Evolutionary conservation across 2,329 filamentous ascomycete genomes (phyloP).

Genomic region (Verticillium nonalfalfae): DNA sequence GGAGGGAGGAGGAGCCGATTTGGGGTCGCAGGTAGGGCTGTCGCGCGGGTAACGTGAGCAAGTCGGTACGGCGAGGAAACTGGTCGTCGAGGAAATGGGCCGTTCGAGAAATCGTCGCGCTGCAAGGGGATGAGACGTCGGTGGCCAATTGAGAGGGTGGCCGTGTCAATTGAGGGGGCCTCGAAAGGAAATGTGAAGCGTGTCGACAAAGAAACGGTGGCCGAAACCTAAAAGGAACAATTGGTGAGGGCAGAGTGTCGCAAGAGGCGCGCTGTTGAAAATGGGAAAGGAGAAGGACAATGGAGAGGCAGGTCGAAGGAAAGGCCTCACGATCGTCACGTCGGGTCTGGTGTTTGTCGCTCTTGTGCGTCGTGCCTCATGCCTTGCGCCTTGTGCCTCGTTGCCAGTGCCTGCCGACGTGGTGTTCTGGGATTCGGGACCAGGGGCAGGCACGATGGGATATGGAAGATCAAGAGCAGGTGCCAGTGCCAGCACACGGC

Average conservation of each 20-base stretch:
- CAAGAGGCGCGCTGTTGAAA: background rate
- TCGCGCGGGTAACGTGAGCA: background rate
- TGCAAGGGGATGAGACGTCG: background rate
- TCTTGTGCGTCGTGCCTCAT: background rate
- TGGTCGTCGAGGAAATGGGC: background rate
- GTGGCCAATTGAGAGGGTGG: background rate
- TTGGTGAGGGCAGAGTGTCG: background rate
- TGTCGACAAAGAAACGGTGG: background rate
- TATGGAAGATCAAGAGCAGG: background rate
- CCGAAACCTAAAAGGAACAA: background rate
- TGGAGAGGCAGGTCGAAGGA: background rate
- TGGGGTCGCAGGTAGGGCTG: background rate
- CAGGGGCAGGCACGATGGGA: background rate
- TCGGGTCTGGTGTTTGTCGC: background rate
- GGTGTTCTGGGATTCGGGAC: background rate
- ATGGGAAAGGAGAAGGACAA: background rate
- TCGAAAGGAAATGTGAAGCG: background rate
- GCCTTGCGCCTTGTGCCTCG: background rate
- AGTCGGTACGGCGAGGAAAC: background rate
- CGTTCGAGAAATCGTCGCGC: background rate
- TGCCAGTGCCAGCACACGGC: background rate
- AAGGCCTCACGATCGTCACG: background rate
- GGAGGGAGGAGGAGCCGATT: background rate
- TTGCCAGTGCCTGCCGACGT: background rate
- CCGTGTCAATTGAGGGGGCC: background rate